Evolutionary conservation across 2,329 filamentous ascomycete genomes (phyloP), one percentile per base, ranked within the genome.

Genomic region (Bipolaris gigantea): DNA sequence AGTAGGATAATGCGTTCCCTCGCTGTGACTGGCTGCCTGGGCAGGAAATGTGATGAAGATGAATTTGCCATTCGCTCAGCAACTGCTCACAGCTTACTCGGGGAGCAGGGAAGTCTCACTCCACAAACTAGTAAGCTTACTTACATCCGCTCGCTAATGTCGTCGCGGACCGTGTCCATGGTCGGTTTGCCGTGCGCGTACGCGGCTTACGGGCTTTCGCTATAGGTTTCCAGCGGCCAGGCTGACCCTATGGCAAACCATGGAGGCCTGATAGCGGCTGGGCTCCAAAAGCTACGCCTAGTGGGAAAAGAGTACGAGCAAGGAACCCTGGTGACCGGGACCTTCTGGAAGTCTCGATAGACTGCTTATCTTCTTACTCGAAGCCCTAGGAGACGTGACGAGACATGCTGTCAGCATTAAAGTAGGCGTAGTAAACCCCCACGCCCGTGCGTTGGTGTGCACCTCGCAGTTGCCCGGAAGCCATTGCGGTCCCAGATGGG

Each of bases 81-180:
- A 21, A 41, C 36, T 39, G 25, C 32, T 30, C 23, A 42, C 52
- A 40, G 42, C 49, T 48, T 50, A 38, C 41, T 44, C 39, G 36
- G 36, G 47, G 42, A 42, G 34, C 35, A 50, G 27, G 30, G 23
- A 38, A 19, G 23, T 27, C 30, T 32, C 23, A 32, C 30, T 46
- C 55, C 53, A 56, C 48, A 53, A 46, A 30, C 44, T 35, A 50
- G 56, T 59, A 53, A 59, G 53, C 56, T 56, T 48, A 59, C 56
- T 59, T 51, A 53, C 53, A 53, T 47, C 33, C 48, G 42, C 53
- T 56, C 49, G 53, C 35, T 38, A 54, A 36, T 27, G 34, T 25
- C 21, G 25, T 40, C 25, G 46, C 50, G 50, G 42, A 54, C 54
- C 50, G 50, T 51, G 41, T 34, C 42, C 18, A 43, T 30, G 13